phyloP scores from a whole-genome alignment of 108 stramenopile genomes.

The Cyclotella kingstonii region DNA sequence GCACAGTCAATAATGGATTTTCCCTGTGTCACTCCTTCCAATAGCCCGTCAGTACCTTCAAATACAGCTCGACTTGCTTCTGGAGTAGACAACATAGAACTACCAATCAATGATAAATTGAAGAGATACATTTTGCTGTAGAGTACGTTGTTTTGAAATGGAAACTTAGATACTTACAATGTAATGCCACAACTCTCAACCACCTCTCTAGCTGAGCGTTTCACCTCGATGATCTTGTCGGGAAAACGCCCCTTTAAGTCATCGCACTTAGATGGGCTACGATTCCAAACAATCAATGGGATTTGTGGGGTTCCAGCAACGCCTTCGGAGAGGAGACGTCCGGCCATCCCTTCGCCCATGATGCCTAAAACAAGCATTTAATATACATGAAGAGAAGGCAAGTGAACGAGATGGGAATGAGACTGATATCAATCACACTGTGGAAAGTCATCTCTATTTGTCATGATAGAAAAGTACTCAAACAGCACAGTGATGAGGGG shows the following conservation, averaged over 20 bases:
- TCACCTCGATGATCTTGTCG: constrained; percentile 60
- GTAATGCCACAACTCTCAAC: constrained; percentile 70
- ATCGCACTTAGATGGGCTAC: constrained; percentile 59
- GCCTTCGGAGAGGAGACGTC: constrained; percentile 67
- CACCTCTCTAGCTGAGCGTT: constrained; percentile 69
- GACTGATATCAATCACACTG: not conserved
- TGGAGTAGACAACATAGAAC: constrained; percentile 72
- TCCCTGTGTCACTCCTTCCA: constrained; percentile 69
- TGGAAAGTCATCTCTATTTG: too few species aligned
- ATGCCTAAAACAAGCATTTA: constrained; percentile 42
- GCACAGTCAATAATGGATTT: constrained; percentile 92
- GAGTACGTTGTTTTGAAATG: not conserved
- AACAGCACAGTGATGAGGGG: not conserved
- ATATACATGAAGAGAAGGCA: not conserved
- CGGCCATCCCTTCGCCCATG: constrained; percentile 94
- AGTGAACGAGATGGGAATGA: not conserved
- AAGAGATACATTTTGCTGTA: not conserved
- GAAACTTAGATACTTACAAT: constrained; percentile 42
- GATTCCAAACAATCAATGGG: constrained; percentile 85
- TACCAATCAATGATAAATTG: not conserved
- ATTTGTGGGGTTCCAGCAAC: constrained; percentile 59
- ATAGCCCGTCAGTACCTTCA: constrained; percentile 59
- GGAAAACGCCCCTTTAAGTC: constrained; percentile 59
- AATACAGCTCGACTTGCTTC: constrained; percentile 84
- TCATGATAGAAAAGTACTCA: too few species aligned